These are phyloP conservation scores for Cyanodermella asteris DNA, from an alignment of 2,329 filamentous ascomycete genomes.

Conservation along the genomic window DNA sequence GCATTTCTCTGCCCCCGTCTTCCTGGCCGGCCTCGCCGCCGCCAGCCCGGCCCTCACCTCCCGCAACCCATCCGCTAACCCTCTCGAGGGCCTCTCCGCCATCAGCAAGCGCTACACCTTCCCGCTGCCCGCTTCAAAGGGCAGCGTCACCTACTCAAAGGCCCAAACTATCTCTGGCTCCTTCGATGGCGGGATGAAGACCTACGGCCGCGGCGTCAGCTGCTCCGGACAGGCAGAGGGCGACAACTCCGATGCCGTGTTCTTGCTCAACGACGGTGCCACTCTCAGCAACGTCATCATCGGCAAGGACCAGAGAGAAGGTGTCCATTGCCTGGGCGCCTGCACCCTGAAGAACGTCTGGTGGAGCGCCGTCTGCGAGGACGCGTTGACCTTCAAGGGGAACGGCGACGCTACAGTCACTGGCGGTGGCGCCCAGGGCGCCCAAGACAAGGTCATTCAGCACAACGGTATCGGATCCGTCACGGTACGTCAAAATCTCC, in stretches of 20 bases:
- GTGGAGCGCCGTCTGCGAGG: too few relatives aligned
- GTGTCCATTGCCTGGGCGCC: conserved; percentile 24
- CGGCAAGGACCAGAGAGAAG: conserved; percentile 23
- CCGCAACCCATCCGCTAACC: too few relatives aligned
- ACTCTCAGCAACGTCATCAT: conserved; percentile 27
- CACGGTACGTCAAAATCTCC: too few relatives aligned
- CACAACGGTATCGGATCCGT: conserved; percentile 15
- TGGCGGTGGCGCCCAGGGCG: conserved; percentile 16
- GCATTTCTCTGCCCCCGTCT: too few relatives aligned
- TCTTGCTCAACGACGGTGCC: conserved; percentile 20
- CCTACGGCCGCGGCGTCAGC: conserved; percentile 21
- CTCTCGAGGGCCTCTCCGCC: too few relatives aligned
- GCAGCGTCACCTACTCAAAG: too few relatives aligned
- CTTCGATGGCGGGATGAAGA: too few relatives aligned
- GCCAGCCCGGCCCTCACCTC: too few relatives aligned
- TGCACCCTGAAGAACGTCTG: conserved; percentile 25
- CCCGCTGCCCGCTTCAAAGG: too few relatives aligned
- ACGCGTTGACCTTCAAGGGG: conserved; percentile 16
- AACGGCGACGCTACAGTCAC: conserved; percentile 14
- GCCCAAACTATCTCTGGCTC: too few relatives aligned
- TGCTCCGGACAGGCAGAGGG: conserved; percentile 24
- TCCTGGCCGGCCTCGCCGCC: too few relatives aligned
- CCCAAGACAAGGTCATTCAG: conserved; percentile 17
- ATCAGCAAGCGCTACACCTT: too few relatives aligned
- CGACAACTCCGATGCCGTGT: conserved; percentile 22